phyloP scores from a whole-genome alignment of 2,329 filamentous ascomycete genomes.

The Gnomoniopsis smithogilvyi region DNA sequence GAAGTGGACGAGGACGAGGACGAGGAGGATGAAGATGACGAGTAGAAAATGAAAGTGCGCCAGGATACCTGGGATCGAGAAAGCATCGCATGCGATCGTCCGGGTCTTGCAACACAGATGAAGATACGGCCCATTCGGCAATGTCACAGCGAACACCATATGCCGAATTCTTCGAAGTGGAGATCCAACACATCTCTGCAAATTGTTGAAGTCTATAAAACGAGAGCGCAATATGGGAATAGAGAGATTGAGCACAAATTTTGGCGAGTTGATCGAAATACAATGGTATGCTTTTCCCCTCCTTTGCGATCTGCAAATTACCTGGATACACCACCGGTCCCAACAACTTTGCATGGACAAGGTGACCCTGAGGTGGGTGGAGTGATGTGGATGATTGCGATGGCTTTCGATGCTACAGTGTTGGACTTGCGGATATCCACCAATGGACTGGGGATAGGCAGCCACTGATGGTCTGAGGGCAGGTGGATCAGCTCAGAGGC shows the following conservation, averaged over 20 bases:
- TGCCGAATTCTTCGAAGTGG: too few relatives aligned
- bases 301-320: neutral
- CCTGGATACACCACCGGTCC: neutral
- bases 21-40: conserved; percentile 60
- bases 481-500: neutral
- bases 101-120: neutral
- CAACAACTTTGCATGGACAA: neutral
- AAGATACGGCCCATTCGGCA: too few relatives aligned
- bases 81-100: neutral
- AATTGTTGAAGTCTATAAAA: neutral
- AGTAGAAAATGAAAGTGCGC: conserved; percentile 21
- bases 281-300: conserved; percentile 1
- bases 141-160: too few relatives aligned
- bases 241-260: neutral
- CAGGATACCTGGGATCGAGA: neutral
- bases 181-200: neutral
- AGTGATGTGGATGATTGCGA: neutral
- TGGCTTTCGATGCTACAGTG: neutral
- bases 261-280: neutral
- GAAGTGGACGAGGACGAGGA: conserved; percentile 89
- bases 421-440: neutral
- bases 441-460: neutral
- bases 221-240: neutral
- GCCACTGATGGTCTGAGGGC: neutral
- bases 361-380: too few relatives aligned